These are phyloP conservation scores for Claviceps spartinae DNA, from an alignment of 2,329 filamentous ascomycete species.

Conservation along the genomic window DNA sequence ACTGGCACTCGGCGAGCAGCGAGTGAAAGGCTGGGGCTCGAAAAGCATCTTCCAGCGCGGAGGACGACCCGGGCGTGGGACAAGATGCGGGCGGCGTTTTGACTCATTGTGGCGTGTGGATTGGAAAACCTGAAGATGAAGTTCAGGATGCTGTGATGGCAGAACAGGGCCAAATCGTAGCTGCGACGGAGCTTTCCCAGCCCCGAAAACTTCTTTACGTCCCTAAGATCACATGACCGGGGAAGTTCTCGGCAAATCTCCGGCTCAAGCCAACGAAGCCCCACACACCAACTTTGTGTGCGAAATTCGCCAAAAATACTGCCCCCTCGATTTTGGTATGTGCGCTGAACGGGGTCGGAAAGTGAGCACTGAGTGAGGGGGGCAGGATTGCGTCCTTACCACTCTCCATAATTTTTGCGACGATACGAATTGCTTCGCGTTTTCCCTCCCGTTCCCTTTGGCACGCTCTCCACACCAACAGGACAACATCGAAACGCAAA, in stretches of 20 bases:
- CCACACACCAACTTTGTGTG: slow-evolving; percentile 23
- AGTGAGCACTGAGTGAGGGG: not conserved
- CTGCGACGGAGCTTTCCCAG: too few relatives aligned
- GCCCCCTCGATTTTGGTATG: slow-evolving; percentile 25
- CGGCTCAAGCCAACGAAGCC: slow-evolving; percentile 15
- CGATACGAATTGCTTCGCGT: slow-evolving; percentile 1
- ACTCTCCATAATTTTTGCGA: slow-evolving; percentile 2
- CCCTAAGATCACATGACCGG: slow-evolving; percentile 23
- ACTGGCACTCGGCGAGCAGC: slow-evolving; percentile 9
- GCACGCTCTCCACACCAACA: not conserved
- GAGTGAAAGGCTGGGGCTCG: slow-evolving; percentile 4
- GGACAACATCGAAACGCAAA: not conserved
- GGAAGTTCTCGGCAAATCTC: slow-evolving; percentile 17
- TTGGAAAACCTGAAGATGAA: not conserved
- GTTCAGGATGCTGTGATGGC: not conserved
- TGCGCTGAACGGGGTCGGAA: slow-evolving; percentile 7
- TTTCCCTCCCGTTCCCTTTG: not conserved
- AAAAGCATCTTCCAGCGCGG: slow-evolving; percentile 10
- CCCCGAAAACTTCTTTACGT: not conserved
- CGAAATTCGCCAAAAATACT: slow-evolving; percentile 27
- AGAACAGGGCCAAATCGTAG: not conserved
- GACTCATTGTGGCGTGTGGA: slow-evolving; percentile 14
- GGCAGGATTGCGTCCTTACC: slow-evolving; percentile 4
- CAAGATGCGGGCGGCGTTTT: slow-evolving; percentile 13
- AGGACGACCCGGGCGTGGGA: slow-evolving; percentile 12